These are phyloP conservation scores for Elsinoe fawcettii DNA, from an alignment of 2,329 filamentous ascomycete species.

Conservation along the genomic window DNA sequence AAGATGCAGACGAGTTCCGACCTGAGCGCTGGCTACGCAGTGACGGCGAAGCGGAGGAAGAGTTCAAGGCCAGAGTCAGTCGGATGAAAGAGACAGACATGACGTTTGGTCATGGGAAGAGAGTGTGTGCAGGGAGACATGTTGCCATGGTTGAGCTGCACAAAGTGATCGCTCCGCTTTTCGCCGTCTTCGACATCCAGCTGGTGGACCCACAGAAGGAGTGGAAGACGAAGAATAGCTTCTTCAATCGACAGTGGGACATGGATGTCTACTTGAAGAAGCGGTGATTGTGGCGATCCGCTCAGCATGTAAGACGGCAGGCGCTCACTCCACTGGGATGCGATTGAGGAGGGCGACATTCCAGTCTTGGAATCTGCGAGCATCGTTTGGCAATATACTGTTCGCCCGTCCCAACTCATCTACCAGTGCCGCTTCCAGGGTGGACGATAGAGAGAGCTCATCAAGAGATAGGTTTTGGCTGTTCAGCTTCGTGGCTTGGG, in stretches of 20 bases:
- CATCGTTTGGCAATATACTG: slow-evolving; percentile 11
- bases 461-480: slow-evolving; percentile 40
- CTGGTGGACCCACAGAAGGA: slow-evolving; percentile 13
- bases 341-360: slow-evolving; percentile 15
- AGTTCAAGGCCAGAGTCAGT: neutral
- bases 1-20: slow-evolving; percentile 33
- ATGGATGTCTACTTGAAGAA: slow-evolving; percentile 5
- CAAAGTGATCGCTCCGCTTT: slow-evolving; percentile 16
- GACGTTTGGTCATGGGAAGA: slow-evolving; percentile 16
- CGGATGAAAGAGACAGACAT: slow-evolving; percentile 11
- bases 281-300: neutral
- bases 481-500: slow-evolving; percentile 23
- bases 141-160: slow-evolving; percentile 17
- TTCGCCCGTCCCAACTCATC: slow-evolving; percentile 10
- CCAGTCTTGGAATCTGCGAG: slow-evolving; percentile 16
- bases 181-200: slow-evolving; percentile 11
- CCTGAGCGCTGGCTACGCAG: slow-evolving; percentile 41
- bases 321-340: neutral
- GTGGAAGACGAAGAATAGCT: slow-evolving; percentile 16
- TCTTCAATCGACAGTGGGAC: slow-evolving; percentile 10
- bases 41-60: neutral
- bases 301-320: too few relatives aligned
- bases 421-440: slow-evolving; percentile 13
- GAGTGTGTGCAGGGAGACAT: slow-evolving; percentile 16
- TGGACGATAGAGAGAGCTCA: slow-evolving; percentile 33